Evolutionary conservation across 2,329 filamentous ascomycete species (phyloP).

Genomic region (Gremmenia infestans): DNA sequence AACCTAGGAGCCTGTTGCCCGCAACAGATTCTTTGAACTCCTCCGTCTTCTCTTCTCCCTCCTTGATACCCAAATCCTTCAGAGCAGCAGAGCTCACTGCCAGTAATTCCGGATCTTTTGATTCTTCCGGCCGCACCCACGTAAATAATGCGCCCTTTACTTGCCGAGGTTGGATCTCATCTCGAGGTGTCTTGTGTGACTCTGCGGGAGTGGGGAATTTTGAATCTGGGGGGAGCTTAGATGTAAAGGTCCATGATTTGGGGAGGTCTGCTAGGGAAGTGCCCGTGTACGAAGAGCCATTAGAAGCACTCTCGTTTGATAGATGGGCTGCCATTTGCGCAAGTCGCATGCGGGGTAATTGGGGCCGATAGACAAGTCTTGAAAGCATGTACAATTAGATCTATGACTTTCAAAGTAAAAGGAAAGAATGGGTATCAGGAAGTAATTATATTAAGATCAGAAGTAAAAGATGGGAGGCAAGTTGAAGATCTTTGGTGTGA

Average conservation of each 20-base stretch:
- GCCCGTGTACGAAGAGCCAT: slow-evolving; percentile 16
- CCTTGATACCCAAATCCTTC: slow-evolving; percentile 70
- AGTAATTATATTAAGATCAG: background rate
- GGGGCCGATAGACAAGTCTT: slow-evolving; percentile 20
- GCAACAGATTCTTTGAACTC: slow-evolving; percentile 74
- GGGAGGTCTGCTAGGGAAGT: slow-evolving; percentile 49
- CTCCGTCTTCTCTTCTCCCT: slow-evolving; percentile 62
- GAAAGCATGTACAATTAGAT: slow-evolving; percentile 25
- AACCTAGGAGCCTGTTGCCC: slow-evolving; percentile 78
- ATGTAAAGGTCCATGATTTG: slow-evolving; percentile 61
- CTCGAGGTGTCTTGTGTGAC: slow-evolving; percentile 76
- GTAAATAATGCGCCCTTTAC: slow-evolving; percentile 85
- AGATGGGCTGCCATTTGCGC: slow-evolving; percentile 42
- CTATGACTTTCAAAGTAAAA: background rate
- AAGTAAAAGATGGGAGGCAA: background rate
- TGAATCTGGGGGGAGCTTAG: slow-evolving; percentile 69
- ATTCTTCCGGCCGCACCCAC: slow-evolving; percentile 77
- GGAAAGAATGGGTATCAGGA: background rate
- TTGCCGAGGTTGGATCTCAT: slow-evolving; percentile 71
- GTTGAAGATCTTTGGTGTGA: background rate
- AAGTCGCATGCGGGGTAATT: slow-evolving; percentile 34
- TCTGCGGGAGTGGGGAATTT: slow-evolving; percentile 73
- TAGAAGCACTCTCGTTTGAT: slow-evolving; percentile 22
- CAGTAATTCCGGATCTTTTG: slow-evolving; percentile 71
- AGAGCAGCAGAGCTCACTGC: slow-evolving; percentile 75